phyloP scores from a whole-genome alignment of 768 basidiomycete genomes.

The Daedaleopsis nitida region DNA sequence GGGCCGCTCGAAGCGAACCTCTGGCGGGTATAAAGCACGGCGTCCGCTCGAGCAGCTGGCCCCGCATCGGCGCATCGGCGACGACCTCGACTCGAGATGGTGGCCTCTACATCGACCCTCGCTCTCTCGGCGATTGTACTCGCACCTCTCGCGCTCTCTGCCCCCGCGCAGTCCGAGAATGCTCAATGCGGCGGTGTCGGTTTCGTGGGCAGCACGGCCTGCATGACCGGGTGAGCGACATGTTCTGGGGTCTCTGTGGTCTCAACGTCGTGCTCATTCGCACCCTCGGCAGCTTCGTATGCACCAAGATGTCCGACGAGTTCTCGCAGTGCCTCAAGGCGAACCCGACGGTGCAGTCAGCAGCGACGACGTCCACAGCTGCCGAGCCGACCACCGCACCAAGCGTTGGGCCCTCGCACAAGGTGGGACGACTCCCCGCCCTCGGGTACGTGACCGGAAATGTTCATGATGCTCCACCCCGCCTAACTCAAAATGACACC shows the following conservation, averaged over 20 bases:
- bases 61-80: background rate
- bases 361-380: slow-evolving; percentile 11
- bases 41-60: too few relatives aligned
- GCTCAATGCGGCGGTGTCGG: slow-evolving; percentile 39
- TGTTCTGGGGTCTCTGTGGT: background rate
- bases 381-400: slow-evolving; percentile 39
- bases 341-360: background rate
- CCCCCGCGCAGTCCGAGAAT: slow-evolving; percentile 12
- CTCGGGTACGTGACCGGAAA: slow-evolving; percentile 40
- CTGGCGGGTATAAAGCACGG: too few relatives aligned
- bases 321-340: slow-evolving; percentile 46
- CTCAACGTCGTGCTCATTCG: background rate
- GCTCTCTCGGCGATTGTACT: background rate
- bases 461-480: background rate
- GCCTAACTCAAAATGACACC: too few relatives aligned
- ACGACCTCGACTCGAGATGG: background rate
- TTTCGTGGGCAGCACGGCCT: slow-evolving; percentile 36
- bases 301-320: slow-evolving; percentile 37
- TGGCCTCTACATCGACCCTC: background rate
- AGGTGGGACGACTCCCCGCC: slow-evolving; percentile 47
- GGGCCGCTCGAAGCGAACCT: too few relatives aligned
- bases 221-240: slow-evolving; percentile 32
- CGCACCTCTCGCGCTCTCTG: background rate
- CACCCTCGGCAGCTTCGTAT: slow-evolving; percentile 26
- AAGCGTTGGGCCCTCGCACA: slow-evolving; percentile 41